Evolutionary conservation across 208 protist genomes (phyloP).

Genomic region (Leishmania gerbilli): DNA sequence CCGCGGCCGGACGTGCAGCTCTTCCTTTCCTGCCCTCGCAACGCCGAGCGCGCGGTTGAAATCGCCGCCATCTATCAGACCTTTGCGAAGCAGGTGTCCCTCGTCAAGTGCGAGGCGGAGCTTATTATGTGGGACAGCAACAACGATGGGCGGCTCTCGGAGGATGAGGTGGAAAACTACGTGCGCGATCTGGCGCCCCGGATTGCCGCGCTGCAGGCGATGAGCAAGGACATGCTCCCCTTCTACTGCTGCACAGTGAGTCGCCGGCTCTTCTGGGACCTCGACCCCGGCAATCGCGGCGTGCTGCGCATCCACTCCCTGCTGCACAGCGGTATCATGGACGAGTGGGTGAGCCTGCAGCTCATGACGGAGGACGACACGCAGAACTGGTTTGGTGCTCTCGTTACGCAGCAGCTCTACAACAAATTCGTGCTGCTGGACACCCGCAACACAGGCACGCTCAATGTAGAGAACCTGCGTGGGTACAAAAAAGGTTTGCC

Average conservation of each 20-base stretch:
- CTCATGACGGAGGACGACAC: conserved; percentile 77
- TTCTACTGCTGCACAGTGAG: conserved; percentile 93
- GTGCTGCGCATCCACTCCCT: conserved; percentile 80
- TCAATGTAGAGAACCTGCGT: conserved; percentile 77
- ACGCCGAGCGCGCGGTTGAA: conserved; percentile 52
- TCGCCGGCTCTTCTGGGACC: conserved; percentile 90
- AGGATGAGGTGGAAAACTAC: conserved; percentile 91
- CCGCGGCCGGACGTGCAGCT: conserved; percentile 63
- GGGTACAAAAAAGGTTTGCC: conserved; percentile 88
- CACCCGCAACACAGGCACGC: conserved; percentile 78
- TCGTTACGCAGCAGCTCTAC: conserved; percentile 80
- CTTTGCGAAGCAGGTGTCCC: conserved; percentile 86
- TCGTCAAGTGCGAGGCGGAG: conserved; percentile 84
- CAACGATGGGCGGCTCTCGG: conserved; percentile 82
- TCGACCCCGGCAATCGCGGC: conserved; percentile 77
- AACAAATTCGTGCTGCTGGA: conserved; percentile 90
- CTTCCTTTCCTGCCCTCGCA: conserved; percentile 74
- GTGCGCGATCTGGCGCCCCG: conserved; percentile 74
- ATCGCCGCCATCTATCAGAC: conserved; percentile 60
- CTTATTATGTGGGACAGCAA: conserved; percentile 87
- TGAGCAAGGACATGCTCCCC: conserved; percentile 63
- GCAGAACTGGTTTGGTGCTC: conserved; percentile 80
- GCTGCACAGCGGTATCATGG: conserved; percentile 77
- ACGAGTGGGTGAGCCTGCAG: conserved; percentile 90
- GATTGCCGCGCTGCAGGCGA: conserved; percentile 65